A percentile compares a stretch with the other conserved stretches of the same genome.
Evolutionary conservation across 257 asterid genomes (phyloP).

Genomic region (Lantana camara): DNA sequence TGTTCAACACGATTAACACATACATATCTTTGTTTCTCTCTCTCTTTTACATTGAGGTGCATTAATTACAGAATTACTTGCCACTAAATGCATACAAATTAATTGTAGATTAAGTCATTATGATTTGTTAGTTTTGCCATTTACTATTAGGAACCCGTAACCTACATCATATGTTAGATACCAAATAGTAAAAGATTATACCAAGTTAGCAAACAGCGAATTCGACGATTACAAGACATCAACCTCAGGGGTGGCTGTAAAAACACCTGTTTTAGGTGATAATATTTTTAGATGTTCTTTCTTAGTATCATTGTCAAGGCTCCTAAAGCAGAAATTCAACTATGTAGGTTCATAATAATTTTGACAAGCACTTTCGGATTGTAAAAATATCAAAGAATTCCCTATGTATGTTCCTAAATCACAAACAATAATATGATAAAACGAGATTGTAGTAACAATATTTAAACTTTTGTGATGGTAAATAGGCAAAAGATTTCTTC

Average conservation of each 20-base stretch:
- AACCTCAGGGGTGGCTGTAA: too few relatives aligned
- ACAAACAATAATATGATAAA: neutral
- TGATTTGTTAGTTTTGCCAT: constrained; percentile 8
- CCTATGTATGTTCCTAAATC: neutral
- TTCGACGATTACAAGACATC: too few relatives aligned
- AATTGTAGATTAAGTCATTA: constrained; percentile 15
- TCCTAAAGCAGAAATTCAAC: neutral
- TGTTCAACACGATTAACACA: constrained; percentile 17
- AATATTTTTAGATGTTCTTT: neutral
- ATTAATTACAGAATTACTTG: constrained; percentile 26
- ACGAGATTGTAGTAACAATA: neutral
- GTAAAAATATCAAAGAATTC: neutral
- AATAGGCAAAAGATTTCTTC: too few relatives aligned
- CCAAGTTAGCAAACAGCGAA: neutral
- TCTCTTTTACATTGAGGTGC: constrained; percentile 23
- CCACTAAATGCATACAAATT: constrained; percentile 24
- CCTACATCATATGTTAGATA: constrained; percentile 2
- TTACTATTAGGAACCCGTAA: constrained; percentile 9
- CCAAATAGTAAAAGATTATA: neutral
- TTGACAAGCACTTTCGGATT: neutral
- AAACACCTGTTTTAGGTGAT: neutral
- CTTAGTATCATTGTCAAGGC: neutral
- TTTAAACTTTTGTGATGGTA: too few relatives aligned
- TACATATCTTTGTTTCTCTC: constrained; percentile 17
- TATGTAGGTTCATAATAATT: neutral